phyloP scores from a whole-genome alignment of 2,329 filamentous ascomycete species.

The Ophiostoma sp. region DNA sequence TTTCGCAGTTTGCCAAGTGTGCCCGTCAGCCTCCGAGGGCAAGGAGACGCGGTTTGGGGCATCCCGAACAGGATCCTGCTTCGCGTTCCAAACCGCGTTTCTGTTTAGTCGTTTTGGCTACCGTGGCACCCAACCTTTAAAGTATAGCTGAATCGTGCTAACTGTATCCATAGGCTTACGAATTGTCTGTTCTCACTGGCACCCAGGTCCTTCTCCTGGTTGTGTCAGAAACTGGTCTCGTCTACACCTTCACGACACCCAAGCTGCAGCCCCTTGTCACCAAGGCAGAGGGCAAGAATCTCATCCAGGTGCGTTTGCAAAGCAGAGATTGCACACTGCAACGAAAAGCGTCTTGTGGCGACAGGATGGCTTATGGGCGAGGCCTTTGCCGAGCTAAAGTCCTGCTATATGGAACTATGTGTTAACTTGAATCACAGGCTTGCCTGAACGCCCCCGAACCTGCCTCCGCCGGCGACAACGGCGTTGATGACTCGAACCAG shows the following conservation, averaged over 20 bases:
- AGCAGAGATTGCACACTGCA: background rate
- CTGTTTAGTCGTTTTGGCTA: background rate
- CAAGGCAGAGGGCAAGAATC: conserved; percentile 97
- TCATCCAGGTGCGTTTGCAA: conserved; percentile 75
- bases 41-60: background rate
- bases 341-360: background rate
- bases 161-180: conserved; percentile 63
- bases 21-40: background rate
- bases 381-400: no score
- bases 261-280: conserved; percentile 98
- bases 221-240: conserved; percentile 92
- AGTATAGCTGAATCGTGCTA: conserved; percentile 13
- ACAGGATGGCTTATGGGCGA: no score
- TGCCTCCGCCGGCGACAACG: conserved; percentile 71
- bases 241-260: conserved; percentile 97
- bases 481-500: conserved; percentile 67
- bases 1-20: background rate
- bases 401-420: background rate
- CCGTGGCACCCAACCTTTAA: background rate
- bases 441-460: conserved; percentile 96
- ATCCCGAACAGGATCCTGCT: background rate
- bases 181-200: conserved; percentile 92
- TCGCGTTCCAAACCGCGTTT: background rate
- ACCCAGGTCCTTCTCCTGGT: conserved; percentile 95
- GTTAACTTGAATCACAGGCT: conserved; percentile 55